Conservation (phyloP, 148 eudicot species). For the Fallopia convolvulus region DNA sequence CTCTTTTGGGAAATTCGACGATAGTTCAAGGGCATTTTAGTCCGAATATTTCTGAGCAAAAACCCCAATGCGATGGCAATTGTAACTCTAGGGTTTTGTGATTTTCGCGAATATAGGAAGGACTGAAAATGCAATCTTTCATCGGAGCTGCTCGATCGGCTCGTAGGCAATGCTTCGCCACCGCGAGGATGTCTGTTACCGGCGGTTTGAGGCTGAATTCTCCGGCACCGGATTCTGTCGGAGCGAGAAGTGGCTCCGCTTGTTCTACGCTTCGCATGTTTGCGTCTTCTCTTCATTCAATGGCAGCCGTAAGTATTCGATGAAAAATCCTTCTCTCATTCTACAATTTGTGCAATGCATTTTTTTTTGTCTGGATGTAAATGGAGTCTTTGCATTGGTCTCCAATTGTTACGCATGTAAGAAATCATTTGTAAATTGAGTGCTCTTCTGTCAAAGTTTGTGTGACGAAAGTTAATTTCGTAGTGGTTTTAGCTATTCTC, state of each 20-base stretch:
- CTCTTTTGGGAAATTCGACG: background rate
- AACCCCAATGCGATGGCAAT: background rate
- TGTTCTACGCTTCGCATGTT: background rate
- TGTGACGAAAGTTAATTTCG: background rate
- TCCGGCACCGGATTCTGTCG: background rate
- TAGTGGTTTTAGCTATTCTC: background rate
- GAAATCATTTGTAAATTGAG: background rate
- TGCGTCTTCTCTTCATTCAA: background rate
- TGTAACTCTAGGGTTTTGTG: background rate
- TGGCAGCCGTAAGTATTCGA: background rate
- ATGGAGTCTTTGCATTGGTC: background rate
- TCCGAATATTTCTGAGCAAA: background rate
- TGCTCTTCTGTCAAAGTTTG: background rate
- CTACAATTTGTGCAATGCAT: background rate
- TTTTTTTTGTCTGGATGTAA: background rate
- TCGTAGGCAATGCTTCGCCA: background rate
- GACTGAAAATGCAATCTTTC: background rate
- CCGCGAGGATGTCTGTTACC: background rate
- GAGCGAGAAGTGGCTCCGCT: background rate
- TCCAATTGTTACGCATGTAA: background rate
- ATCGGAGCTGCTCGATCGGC: slow-evolving; percentile 3
- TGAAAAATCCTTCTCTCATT: background rate
- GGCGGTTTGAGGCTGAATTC: background rate
- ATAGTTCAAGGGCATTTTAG: background rate
- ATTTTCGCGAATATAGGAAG: background rate